A percentile compares a stretch with the other conserved stretches of the same genome.
phyloP scores from a whole-genome alignment of 441 rosid genomes.

The Gossypium schwendimanii region DNA sequence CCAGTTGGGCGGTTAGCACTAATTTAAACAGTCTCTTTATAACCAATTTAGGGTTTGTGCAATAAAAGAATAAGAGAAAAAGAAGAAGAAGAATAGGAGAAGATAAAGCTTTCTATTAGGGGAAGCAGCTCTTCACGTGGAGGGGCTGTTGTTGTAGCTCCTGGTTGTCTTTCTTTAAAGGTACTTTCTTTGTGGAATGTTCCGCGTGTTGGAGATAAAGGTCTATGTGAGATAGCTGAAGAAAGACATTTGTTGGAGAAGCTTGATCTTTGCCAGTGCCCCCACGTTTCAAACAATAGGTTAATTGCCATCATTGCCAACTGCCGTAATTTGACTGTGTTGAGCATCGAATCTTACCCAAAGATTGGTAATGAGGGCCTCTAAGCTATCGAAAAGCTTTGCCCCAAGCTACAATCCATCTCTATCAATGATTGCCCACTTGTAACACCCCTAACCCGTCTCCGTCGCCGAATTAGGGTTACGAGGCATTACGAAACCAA shows the following conservation, averaged over 20 bases:
- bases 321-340: conserved; percentile 53
- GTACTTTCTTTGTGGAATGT: conserved; percentile 74
- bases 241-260: conserved; percentile 71
- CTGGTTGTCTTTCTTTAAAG: conserved; percentile 73
- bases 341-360: conserved; percentile 62
- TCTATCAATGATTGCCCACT: conserved; percentile 83
- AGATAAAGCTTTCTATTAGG: conserved; percentile 56
- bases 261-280: conserved; percentile 76
- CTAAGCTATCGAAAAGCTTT: conserved; percentile 60
- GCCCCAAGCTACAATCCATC: conserved; percentile 53
- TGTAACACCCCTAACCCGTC: no score
- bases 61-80: no score
- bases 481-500: no score
- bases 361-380: conserved; percentile 71
- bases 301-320: conserved; percentile 59
- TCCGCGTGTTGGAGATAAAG: conserved; percentile 56
- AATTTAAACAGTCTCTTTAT: no score
- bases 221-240: conserved; percentile 55
- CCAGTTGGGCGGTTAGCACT: no score
- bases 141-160: conserved; percentile 65
- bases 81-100: no score
- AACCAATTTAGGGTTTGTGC: no score
- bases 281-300: conserved; percentile 58
- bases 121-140: conserved; percentile 54
- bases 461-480: no score